Evolutionary conservation across 2,329 filamentous ascomycete species (phyloP).

Genomic region (Fulvia fulva): DNA sequence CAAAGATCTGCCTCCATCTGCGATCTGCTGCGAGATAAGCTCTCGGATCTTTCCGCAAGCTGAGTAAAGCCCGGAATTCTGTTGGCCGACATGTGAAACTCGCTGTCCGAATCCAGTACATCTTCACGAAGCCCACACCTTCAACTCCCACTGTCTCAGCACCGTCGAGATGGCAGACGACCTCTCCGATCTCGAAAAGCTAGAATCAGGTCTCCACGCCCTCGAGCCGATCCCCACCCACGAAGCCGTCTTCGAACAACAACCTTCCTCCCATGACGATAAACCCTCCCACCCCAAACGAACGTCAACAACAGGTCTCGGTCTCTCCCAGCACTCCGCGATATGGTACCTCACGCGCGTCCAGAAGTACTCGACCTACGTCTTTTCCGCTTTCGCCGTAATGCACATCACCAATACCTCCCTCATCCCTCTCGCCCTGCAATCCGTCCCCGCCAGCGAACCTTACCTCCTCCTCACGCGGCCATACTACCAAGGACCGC

Average conservation of each 20-base stretch:
- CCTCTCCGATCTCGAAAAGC: slow-evolving; percentile 21
- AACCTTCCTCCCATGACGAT: slow-evolving; percentile 6
- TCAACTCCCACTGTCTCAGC: neutral
- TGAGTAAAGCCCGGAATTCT: neutral
- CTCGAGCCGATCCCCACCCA: slow-evolving; percentile 81
- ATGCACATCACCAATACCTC: slow-evolving; percentile 80
- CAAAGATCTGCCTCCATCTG: no score
- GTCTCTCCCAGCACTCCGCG: slow-evolving; percentile 64
- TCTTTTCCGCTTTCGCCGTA: slow-evolving; percentile 70
- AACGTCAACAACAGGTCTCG: slow-evolving; percentile 40
- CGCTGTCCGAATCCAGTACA: neutral
- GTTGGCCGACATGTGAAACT: neutral
- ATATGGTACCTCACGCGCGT: slow-evolving; percentile 73
- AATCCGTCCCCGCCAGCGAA: slow-evolving; percentile 70
- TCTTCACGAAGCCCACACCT: neutral
- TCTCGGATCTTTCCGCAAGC: neutral
- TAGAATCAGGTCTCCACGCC: slow-evolving; percentile 54
- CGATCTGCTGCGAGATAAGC: neutral
- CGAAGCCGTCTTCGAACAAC: slow-evolving; percentile 14
- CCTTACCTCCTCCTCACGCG: slow-evolving; percentile 85
- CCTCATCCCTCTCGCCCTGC: slow-evolving; percentile 70
- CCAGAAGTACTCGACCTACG: slow-evolving; percentile 86
- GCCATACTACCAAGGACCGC: slow-evolving; percentile 82
- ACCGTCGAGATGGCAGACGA: slow-evolving; percentile 30
- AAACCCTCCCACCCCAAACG: slow-evolving; percentile 19